A percentile compares a stretch with the other conserved stretches of the same genome.
phyloP scores from a whole-genome alignment of 306 rosid genomes.

The Fagus crenata region DNA sequence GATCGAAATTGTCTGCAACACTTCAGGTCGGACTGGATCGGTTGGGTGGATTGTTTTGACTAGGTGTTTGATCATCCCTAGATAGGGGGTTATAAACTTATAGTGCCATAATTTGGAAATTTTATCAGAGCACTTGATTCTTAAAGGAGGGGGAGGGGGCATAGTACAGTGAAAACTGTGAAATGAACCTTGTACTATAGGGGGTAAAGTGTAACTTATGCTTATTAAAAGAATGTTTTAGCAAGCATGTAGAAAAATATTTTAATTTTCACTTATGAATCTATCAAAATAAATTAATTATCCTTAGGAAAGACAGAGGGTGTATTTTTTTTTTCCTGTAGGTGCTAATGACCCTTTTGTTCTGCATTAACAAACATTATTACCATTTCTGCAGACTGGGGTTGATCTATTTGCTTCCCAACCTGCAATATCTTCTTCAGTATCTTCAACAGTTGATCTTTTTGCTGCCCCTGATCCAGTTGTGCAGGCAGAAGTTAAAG shows the following conservation, averaged over 20 bases:
- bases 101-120: not conserved
- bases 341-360: not conserved
- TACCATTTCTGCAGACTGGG: conserved; percentile 48
- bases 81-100: not conserved
- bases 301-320: not conserved
- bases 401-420: conserved; percentile 79
- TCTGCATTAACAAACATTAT: conserved; percentile 12
- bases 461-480: conserved; percentile 66
- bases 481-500: conserved; percentile 56
- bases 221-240: not conserved
- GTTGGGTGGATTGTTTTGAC: too few species aligned
- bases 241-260: not conserved
- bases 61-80: too few species aligned
- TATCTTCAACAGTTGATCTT: conserved; percentile 66
- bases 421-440: conserved; percentile 55
- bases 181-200: not conserved
- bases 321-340: not conserved
- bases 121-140: not conserved
- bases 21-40: too few species aligned
- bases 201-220: not conserved
- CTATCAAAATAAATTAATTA: not conserved
- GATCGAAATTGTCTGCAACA: too few species aligned
- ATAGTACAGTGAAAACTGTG: not conserved
- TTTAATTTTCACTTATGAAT: not conserved
- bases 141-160: not conserved